These are phyloP conservation scores for Diddensiella santjacobensis DNA, from an alignment of 805 yeast genomes.

Conservation along the genomic window DNA sequence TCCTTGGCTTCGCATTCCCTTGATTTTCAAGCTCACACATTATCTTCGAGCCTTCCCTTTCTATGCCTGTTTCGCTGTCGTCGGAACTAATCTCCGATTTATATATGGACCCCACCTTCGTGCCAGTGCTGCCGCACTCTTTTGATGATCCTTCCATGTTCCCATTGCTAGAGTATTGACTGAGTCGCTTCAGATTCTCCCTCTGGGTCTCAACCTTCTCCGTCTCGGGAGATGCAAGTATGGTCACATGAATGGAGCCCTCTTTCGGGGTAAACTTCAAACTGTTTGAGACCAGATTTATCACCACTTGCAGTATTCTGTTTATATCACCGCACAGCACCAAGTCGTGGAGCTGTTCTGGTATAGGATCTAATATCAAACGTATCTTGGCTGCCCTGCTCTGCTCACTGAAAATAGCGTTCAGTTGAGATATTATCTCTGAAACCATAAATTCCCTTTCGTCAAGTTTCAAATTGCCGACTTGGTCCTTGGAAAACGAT, in stretches of 20 bases:
- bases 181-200: not conserved
- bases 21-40: not conserved
- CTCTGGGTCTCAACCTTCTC: not conserved
- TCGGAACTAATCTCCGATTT: not conserved
- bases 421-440: slow-evolving; percentile 81
- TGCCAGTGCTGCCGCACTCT: not conserved
- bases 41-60: not conserved
- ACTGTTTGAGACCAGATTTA: slow-evolving; percentile 88
- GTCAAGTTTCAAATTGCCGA: slow-evolving; percentile 74
- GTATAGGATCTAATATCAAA: slow-evolving; percentile 49
- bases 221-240: not conserved
- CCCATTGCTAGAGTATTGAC: not conserved
- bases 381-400: slow-evolving; percentile 62
- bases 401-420: slow-evolving; percentile 68
- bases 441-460: slow-evolving; percentile 72
- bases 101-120: not conserved
- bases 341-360: slow-evolving; percentile 36
- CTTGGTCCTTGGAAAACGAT: slow-evolving; percentile 87
- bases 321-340: slow-evolving; percentile 83
- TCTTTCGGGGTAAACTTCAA: slow-evolving; percentile 89
- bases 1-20: not conserved
- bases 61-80: not conserved
- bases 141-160: not conserved
- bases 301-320: slow-evolving; percentile 83
- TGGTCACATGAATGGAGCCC: slow-evolving; percentile 54